These are phyloP conservation scores for Simmondsia chinensis DNA, from an alignment of 148 eudicot genomes.

Conservation along the genomic window DNA sequence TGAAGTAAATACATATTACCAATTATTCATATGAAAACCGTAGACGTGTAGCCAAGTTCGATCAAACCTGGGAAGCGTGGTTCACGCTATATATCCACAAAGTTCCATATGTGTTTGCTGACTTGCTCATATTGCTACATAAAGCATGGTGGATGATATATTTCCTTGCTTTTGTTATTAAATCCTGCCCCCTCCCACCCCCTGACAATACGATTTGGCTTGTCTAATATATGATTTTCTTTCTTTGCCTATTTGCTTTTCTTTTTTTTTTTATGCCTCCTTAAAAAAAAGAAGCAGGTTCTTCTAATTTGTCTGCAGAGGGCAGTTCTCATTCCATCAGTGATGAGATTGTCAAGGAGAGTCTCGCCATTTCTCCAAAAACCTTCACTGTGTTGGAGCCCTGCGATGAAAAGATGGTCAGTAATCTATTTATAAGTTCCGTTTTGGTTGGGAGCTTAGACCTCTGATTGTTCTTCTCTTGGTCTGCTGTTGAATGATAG, in stretches of 20 bases:
- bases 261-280: too few relatives aligned
- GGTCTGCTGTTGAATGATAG: too few relatives aligned
- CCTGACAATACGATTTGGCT: too few relatives aligned
- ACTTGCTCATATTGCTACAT: too few relatives aligned
- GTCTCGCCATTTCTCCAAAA: conserved; percentile 22
- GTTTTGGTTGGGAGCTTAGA: background rate
- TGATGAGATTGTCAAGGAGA: conserved; percentile 16
- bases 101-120: too few relatives aligned
- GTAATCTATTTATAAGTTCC: conserved; percentile 2
- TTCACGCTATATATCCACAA: too few relatives aligned
- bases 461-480: background rate
- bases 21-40: too few relatives aligned
- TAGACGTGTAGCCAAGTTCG: too few relatives aligned
- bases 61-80: too few relatives aligned
- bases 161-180: background rate
- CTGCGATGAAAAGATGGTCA: conserved; percentile 41
- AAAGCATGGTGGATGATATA: background rate
- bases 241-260: background rate
- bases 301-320: conserved; percentile 9
- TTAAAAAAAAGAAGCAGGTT: too few relatives aligned
- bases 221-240: too few relatives aligned
- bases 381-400: conserved; percentile 35
- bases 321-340: conserved; percentile 13
- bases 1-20: too few relatives aligned
- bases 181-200: background rate